Percentiles rank a stretch among this genome's conserved stretches.
Conservation (phyloP, 176 grass and related monocot genomes). For the Puccinellia tenuiflora region DNA sequence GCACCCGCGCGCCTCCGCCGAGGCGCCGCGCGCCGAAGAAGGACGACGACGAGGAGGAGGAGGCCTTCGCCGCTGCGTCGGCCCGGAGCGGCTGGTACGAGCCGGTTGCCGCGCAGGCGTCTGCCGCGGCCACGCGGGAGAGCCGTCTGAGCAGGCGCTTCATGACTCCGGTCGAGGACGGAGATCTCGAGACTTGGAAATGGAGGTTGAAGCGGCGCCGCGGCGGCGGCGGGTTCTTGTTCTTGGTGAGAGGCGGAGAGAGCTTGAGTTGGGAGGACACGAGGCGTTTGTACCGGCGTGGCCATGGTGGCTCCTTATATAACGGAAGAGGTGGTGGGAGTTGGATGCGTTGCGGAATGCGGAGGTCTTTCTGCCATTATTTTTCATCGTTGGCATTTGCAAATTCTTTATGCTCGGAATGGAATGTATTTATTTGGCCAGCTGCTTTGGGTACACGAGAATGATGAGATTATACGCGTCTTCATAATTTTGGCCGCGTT, state of each 20-base stretch:
- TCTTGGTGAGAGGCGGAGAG: neutral
- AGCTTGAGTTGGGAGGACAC: neutral
- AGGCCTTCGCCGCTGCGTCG: neutral
- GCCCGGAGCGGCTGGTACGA: constrained; percentile 39
- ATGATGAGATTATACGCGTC: too few relatives aligned
- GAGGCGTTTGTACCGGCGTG: constrained; percentile 19
- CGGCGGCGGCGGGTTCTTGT: neutral
- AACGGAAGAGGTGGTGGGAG: neutral
- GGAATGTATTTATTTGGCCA: neutral
- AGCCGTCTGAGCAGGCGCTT: constrained; percentile 56
- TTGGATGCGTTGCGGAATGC: neutral
- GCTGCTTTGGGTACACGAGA: too few relatives aligned
- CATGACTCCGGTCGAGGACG: constrained; percentile 11
- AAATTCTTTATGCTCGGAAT: constrained; percentile 20
- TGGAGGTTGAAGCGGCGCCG: neutral
- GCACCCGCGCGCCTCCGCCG: constrained; percentile 1
- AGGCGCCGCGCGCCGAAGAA: constrained; percentile 13
- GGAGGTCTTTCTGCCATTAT: neutral
- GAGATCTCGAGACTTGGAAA: neutral
- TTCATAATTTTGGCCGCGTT: too few relatives aligned
- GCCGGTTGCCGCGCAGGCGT: constrained; percentile 27
- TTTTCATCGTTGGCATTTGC: neutral
- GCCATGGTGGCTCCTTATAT: constrained; percentile 37
- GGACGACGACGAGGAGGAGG: neutral
- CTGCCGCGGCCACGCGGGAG: constrained; percentile 66